These are phyloP conservation scores for Dillenia turbinata DNA, from an alignment of 164 flowering plant species.

Conservation along the genomic window DNA sequence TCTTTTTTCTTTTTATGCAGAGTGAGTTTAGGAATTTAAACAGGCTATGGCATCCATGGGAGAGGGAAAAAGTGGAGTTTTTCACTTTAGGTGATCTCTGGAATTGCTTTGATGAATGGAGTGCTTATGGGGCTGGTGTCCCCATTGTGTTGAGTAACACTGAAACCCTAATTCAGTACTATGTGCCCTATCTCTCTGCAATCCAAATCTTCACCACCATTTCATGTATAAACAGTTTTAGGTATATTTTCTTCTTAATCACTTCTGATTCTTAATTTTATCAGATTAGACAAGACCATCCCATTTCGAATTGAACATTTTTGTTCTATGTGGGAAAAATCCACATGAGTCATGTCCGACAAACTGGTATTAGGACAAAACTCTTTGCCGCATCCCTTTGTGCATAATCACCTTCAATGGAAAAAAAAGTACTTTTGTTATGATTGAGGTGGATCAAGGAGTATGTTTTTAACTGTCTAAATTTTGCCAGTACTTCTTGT, in stretches of 20 bases:
- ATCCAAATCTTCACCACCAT: slow-evolving; percentile 80
- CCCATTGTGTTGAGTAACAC: slow-evolving; percentile 45
- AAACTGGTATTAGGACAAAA: too few species aligned
- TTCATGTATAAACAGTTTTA: slow-evolving; percentile 34
- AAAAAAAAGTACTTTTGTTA: too few species aligned
- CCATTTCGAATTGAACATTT: too few species aligned
- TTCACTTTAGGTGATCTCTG: slow-evolving; percentile 84
- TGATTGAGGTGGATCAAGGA: too few species aligned
- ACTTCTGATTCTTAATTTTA: background rate
- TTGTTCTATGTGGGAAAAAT: too few species aligned
- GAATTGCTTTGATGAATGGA: slow-evolving; percentile 90
- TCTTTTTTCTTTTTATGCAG: slow-evolving; percentile 24
- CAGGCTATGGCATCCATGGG: slow-evolving; percentile 84
- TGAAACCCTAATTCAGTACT: slow-evolving; percentile 82
- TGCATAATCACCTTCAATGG: too few species aligned
- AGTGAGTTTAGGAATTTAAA: slow-evolving; percentile 60
- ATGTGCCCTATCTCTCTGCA: slow-evolving; percentile 94
- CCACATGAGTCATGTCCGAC: too few species aligned
- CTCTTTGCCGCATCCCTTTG: too few species aligned
- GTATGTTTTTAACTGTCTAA: too few species aligned
- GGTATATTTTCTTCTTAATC: slow-evolving; percentile 28
- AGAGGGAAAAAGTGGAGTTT: slow-evolving; percentile 74
- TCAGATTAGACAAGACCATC: too few species aligned
- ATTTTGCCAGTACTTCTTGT: too few species aligned
- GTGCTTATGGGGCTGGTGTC: slow-evolving; percentile 91